These are phyloP conservation scores for thale cress (Arabidopsis thaliana) DNA, from an alignment of 345 rosid genomes.

Conservation along the genomic window DNA sequence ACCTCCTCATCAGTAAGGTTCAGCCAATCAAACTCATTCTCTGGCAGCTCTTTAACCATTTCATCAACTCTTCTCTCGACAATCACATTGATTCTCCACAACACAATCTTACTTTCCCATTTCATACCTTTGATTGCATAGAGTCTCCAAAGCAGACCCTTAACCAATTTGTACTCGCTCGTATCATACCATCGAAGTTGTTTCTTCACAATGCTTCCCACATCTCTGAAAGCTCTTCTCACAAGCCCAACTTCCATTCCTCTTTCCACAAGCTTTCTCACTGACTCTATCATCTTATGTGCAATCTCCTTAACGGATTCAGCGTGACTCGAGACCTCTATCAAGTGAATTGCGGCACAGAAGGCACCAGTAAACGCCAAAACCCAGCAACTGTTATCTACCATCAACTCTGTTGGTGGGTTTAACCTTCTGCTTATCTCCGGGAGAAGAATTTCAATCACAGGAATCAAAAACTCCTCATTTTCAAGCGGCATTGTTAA, in stretches of 20 bases:
- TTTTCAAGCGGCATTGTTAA: not conserved
- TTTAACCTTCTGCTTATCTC: not conserved
- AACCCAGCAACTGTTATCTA: not conserved
- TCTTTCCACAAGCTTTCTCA: constrained; percentile 20
- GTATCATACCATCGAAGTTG: not conserved
- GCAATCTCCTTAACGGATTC: not conserved
- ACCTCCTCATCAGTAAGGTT: not conserved
- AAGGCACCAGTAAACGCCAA: constrained; percentile 23
- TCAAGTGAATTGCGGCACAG: not conserved
- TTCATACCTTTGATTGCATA: constrained; percentile 3
- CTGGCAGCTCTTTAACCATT: not conserved
- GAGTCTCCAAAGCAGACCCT: constrained; percentile 3
- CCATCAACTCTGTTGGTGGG: not conserved
- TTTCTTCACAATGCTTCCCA: constrained; percentile 7
- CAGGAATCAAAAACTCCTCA: not conserved
- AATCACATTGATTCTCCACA: constrained; percentile 16
- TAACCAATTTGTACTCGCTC: not conserved
- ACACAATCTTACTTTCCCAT: constrained; percentile 11
- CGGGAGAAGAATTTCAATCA: not conserved
- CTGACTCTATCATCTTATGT: not conserved
- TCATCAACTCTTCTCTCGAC: not conserved
- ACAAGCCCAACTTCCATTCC: constrained; percentile 20
- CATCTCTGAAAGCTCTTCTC: constrained; percentile 11
- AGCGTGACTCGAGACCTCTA: not conserved
- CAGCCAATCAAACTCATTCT: not conserved